Evolutionary conservation across 306 rosid species (phyloP), one percentile per base, ranked within the genome.

Genomic region (Rosa multiflora): DNA sequence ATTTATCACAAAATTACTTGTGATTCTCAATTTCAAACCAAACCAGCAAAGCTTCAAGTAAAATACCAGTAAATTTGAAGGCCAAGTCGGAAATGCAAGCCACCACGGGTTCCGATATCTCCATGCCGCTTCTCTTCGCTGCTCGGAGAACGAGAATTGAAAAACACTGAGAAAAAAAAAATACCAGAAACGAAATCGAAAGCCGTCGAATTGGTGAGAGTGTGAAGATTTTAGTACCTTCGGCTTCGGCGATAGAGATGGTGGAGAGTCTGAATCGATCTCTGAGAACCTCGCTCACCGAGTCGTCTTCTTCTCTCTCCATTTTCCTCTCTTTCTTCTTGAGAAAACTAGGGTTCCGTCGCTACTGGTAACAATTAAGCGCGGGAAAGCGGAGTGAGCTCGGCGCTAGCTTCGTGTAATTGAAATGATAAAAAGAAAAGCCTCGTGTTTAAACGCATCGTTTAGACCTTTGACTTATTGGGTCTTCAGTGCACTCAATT

Each of bases 51-150:
- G 64, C 56, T 29, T 15, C 4, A 10, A 52, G 12, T 6, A 35
- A 39, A 32, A 20, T 64, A 95, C 99, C 97, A 15, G 98, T 79
- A 74, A 83, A 95, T 70, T 93, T 93, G 88, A 89, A 88, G 51
- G 97, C 94, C 81, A 95, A 83, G 79, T 95, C 96, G 39, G 97
- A 78, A 29, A 95, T 43, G 89, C 97, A 95, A 81, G 91, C 70
- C 73, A 91, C 90, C 10, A 93, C 97, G 5, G 91, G 91, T 73
- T 81, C 89, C 5, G 99, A 91, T 4, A 86, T 84, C 80, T 86
- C 93, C 93, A 91, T 86, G 67, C 81, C 88, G 52, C 40, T 86
- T 72, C 66, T 76, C 73, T 83, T 91, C 20, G 88, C 93, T 89
- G 89, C 37, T 35, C 32, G 51, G 68, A n/a, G 79, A 43, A 80